phyloP scores from a whole-genome alignment of 1,139 yeast species.

The Zygoascus sp. region DNA sequence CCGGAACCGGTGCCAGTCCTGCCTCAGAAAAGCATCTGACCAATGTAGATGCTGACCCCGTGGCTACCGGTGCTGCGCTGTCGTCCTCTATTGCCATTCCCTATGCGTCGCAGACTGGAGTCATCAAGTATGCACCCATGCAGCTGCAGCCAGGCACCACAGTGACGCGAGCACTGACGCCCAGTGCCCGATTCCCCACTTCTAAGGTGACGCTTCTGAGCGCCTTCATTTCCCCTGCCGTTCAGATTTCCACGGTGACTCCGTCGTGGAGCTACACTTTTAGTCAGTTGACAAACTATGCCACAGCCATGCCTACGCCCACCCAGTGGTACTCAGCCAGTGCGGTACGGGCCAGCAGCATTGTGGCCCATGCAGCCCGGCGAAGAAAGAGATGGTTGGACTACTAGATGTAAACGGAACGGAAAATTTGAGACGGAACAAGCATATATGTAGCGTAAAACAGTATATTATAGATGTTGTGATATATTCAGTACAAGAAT shows the following conservation, averaged over 20 bases:
- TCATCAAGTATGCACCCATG: constrained; percentile 81
- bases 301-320: constrained; percentile 34
- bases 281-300: constrained; percentile 61
- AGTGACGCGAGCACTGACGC: constrained; percentile 42
- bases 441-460: not conserved
- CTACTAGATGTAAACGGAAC: not conserved
- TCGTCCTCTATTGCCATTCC: constrained; percentile 48
- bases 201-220: constrained; percentile 60
- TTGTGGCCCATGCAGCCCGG: constrained; percentile 16
- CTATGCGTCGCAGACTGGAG: constrained; percentile 73
- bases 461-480: too few species aligned
- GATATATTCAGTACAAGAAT: too few species aligned
- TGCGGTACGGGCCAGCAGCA: constrained; percentile 20
- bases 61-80: constrained; percentile 24
- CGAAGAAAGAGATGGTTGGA: constrained; percentile 18
- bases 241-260: constrained; percentile 51
- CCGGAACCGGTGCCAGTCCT: constrained; percentile 44
- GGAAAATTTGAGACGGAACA: not conserved
- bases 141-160: constrained; percentile 74
- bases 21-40: constrained; percentile 32
- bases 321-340: constrained; percentile 29
- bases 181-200: constrained; percentile 42
- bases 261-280: constrained; percentile 79
- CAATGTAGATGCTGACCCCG: constrained; percentile 35
- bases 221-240: constrained; percentile 36